These are phyloP conservation scores for Aphanocladium album DNA, from an alignment of 2,329 filamentous ascomycete species.

Conservation along the genomic window DNA sequence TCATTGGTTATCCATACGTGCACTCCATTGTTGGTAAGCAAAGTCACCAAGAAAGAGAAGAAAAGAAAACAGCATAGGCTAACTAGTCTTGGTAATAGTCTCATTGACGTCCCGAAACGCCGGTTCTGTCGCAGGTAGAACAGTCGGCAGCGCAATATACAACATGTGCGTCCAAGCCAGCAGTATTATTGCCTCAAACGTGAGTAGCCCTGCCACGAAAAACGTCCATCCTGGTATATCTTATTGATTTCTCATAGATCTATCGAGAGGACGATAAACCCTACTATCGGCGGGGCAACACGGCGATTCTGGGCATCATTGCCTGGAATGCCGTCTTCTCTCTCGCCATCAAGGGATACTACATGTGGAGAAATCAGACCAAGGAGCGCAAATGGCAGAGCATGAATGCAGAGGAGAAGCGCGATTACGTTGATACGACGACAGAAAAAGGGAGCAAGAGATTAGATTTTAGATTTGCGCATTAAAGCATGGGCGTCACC, in stretches of 20 bases:
- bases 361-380: conserved; percentile 29
- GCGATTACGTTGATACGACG: conserved; percentile 26
- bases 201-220: too few species aligned
- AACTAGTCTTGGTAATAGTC: too few species aligned
- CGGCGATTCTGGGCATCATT: conserved; percentile 45
- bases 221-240: too few species aligned
- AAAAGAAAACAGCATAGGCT: too few species aligned
- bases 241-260: conserved; percentile 20
- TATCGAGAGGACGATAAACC: conserved; percentile 27
- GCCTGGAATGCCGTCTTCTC: conserved; percentile 29
- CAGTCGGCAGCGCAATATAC: conserved; percentile 59
- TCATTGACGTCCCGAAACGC: conserved; percentile 41
- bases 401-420: conserved; percentile 35
- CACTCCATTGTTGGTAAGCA: conserved; percentile 32
- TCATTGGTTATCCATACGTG: conserved; percentile 27
- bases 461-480: conserved; percentile 33
- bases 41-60: conserved; percentile 27
- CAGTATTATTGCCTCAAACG: conserved; percentile 36
- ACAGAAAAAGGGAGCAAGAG: conserved; percentile 36
- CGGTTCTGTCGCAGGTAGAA: conserved; percentile 55
- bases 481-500: conserved; percentile 17
- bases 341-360: conserved; percentile 26
- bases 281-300: conserved; percentile 42
- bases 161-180: conserved; percentile 48
- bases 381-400: conserved; percentile 38